These are phyloP conservation scores for Plasmodium ovale DNA, from an alignment of 169 alveolate genomes.

Conservation along the genomic window DNA sequence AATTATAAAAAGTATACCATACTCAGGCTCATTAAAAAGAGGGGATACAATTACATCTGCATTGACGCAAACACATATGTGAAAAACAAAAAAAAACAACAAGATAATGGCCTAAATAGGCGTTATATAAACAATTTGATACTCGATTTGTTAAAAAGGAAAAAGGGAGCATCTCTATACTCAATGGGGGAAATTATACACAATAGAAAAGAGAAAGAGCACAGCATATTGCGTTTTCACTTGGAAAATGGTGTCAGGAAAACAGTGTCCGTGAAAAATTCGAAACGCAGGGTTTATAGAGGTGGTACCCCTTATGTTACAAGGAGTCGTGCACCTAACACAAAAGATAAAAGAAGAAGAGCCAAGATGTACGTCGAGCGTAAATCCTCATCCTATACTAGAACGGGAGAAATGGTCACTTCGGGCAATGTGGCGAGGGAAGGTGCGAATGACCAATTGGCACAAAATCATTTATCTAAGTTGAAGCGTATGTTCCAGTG, in stretches of 20 bases:
- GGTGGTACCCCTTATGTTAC: not conserved
- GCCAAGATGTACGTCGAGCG: not conserved
- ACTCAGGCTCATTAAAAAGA: conserved; percentile 23
- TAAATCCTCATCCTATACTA: no score
- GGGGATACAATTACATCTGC: conserved; percentile 56
- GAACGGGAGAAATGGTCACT: no score
- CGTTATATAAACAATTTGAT: conserved; percentile 57
- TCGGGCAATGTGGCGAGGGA: no score
- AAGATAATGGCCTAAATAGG: conserved; percentile 35
- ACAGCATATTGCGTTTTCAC: conserved; percentile 1
- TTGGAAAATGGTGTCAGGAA: not conserved
- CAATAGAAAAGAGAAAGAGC: not conserved
- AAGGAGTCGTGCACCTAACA: not conserved
- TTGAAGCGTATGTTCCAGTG: conserved; percentile 43
- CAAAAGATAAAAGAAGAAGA: conserved; percentile 5
- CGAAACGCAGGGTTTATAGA: not conserved
- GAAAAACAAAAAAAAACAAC: conserved; percentile 57
- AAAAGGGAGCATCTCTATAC: not conserved
- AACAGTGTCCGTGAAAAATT: not conserved
- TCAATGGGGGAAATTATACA: not conserved
- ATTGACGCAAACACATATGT: conserved; percentile 68
- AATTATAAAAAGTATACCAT: conserved; percentile 49
- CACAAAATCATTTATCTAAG: conserved; percentile 42
- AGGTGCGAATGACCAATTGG: no score
- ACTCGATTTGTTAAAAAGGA: conserved; percentile 42